These are phyloP conservation scores for Schizochytrium sp. DNA, from an alignment of 108 stramenopile genomes.

Conservation along the genomic window DNA sequence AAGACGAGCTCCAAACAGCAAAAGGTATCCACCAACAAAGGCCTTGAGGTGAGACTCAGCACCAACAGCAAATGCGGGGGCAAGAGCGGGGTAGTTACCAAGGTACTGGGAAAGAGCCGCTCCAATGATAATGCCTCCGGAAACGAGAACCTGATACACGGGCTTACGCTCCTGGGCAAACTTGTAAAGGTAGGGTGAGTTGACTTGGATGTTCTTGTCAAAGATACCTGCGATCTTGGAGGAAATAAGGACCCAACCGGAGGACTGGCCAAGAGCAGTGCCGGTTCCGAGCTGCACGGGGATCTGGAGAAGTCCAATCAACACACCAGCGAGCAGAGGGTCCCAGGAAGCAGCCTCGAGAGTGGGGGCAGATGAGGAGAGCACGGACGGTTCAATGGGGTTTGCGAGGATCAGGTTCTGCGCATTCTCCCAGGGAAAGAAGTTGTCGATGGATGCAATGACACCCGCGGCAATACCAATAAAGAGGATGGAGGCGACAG, in stretches of 20 bases:
- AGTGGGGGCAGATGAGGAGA: background rate
- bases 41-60: background rate
- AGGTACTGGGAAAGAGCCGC: constrained; percentile 41
- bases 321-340: background rate
- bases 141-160: background rate
- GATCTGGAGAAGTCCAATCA: constrained; percentile 55
- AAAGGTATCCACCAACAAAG: constrained; percentile 56
- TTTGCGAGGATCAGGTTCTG: background rate
- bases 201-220: background rate
- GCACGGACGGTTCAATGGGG: background rate
- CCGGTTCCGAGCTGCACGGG: constrained; percentile 10
- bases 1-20: constrained; percentile 35
- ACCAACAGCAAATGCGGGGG: background rate
- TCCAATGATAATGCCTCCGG: background rate
- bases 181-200: background rate
- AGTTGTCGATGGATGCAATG: background rate
- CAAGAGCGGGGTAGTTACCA: constrained; percentile 1
- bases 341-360: constrained; percentile 46
- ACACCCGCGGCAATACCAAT: background rate
- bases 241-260: background rate
- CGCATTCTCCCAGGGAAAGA: constrained; percentile 51
- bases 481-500: background rate
- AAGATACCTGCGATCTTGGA: background rate
- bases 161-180: background rate
- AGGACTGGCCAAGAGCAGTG: constrained; percentile 59